Evolutionary conservation across 2,329 filamentous ascomycete species (phyloP), one percentile per base, ranked within the genome.

Genomic region (Monilinia fructicola): DNA sequence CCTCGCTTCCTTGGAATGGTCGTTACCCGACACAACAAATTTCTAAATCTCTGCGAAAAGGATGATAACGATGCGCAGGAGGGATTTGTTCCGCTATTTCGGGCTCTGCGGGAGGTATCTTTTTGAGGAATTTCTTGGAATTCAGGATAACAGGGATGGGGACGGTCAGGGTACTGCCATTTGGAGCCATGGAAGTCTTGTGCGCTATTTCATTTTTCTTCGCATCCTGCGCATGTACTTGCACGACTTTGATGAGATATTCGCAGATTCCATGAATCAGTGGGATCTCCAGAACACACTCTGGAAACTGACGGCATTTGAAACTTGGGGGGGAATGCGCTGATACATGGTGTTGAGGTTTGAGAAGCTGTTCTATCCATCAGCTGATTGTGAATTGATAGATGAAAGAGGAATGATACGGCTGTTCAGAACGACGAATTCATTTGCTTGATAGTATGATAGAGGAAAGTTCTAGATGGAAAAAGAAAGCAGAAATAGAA

Each of bases 241-340:
- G 9, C 6, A 55, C 12, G 53, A 5, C 26, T 12, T 11, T 6
- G 3, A 40, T 5, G 5, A 23, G 3, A 38, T 38, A 2, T 21
- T 55, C 0, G 31, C 3, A 38, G 0, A n/a, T 6, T 2, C 5
- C 2, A 16, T 23, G 11, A 5, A 40, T n/a, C 16, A 21, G 12
- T 55, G 31, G 31, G 4, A 23, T 14, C 31, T 55, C 21, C 53
- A 23, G 21, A 35, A 40, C 9, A 5, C 44, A 16, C 38, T 58
- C 12, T 58, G 54, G 23, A 58, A 23, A 4, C 40, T 58, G 23
- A 58, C n/a, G 21, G 16, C 38, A 28, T 58, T 44, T 58, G 54
- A 38, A 28, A 44, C 14, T 6, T 44, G 38, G 54, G 23, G 21
- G 21, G 54, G n/a, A 18, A 58, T 28, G 23, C 23, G 38, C 3